Evolutionary conservation across 2,329 filamentous ascomycete genomes (phyloP), one percentile per base, ranked within the genome.

Genomic region (Nigrospora oryzae): DNA sequence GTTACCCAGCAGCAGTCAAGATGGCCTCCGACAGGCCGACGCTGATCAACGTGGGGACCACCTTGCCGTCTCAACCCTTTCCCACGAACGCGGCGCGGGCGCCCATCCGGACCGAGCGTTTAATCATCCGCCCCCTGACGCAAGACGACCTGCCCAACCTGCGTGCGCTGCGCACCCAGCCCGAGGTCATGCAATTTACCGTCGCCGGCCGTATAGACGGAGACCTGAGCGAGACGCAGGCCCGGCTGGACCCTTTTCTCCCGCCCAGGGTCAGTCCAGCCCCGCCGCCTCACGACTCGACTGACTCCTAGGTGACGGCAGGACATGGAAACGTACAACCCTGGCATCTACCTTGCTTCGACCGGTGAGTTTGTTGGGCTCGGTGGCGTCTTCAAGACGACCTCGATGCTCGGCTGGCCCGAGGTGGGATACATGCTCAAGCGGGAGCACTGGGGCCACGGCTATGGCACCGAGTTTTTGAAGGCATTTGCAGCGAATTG

Each of bases 121-220:
- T 86, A 16, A 54, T 77, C 23, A 59, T 85, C 42, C 68, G 79
- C 14, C 73, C 74, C 2, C 60, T 77, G 35, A 53, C 55, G 1
- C 58, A 68, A 15, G 63, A 69, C 3, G 80, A 86, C 57, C 63
- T 76, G 2, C 60, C 64, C 1, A 70, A 64, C 7, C 48, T 81
- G 14, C 64, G 77, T 49, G 61, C 62, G 17, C 64, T 86, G 43
- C 76, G 81, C 19, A 67, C 65, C 13, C 68, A 81, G 56, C 69
- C 71, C 5, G 77, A 81, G 51, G 76, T 82, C 39, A 86, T 86
- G 83, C 59, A 60, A 44, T 81, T 73, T 68, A 81, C 80, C 43
- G 44, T 49, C 3, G 51, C 56, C 50, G 71, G 69, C 46, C 45
- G 52, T 10, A 51, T 63, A 10, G 73, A 82, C 60, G 48, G 54